These are phyloP conservation scores for Saussurea involucrata DNA, from an alignment of 129 eudicot genomes.

Conservation along the genomic window DNA sequence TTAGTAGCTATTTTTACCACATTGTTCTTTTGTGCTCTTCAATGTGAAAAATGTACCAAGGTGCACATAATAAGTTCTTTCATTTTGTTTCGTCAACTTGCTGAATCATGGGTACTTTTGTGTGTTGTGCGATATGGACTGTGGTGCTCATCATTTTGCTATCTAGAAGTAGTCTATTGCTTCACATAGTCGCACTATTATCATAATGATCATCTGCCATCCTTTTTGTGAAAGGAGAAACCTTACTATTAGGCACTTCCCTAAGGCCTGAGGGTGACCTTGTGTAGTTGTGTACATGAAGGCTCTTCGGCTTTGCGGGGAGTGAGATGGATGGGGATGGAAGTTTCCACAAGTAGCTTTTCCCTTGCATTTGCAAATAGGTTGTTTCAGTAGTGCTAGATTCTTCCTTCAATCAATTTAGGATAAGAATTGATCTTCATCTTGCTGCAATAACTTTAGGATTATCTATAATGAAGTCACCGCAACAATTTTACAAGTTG, in stretches of 20 bases:
- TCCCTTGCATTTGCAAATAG: neutral
- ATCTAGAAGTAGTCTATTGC: neutral
- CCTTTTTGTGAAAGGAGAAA: neutral
- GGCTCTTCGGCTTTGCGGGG: neutral
- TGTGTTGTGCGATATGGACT: neutral
- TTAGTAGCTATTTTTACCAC: neutral
- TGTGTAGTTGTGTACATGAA: too few species aligned
- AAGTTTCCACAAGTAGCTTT: neutral
- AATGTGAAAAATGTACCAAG: constrained; percentile 5
- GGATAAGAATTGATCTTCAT: neutral
- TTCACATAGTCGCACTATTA: neutral
- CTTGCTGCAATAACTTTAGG: neutral
- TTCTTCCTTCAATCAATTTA: neutral
- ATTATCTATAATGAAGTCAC: neutral
- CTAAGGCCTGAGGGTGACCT: too few species aligned
- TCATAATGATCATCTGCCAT: neutral
- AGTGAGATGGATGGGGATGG: neutral
- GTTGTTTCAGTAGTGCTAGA: neutral
- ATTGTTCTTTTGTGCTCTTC: constrained; percentile 1
- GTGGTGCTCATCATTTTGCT: neutral
- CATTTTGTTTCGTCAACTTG: neutral
- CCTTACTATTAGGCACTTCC: neutral
- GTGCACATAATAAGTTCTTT: neutral
- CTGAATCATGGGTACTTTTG: constrained; percentile 3
- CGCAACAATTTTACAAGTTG: neutral